Percentiles rank a stretch among this genome's conserved stretches.
Conservation (phyloP, 2,329 filamentous ascomycete species). For the Xylariales sp. region DNA sequence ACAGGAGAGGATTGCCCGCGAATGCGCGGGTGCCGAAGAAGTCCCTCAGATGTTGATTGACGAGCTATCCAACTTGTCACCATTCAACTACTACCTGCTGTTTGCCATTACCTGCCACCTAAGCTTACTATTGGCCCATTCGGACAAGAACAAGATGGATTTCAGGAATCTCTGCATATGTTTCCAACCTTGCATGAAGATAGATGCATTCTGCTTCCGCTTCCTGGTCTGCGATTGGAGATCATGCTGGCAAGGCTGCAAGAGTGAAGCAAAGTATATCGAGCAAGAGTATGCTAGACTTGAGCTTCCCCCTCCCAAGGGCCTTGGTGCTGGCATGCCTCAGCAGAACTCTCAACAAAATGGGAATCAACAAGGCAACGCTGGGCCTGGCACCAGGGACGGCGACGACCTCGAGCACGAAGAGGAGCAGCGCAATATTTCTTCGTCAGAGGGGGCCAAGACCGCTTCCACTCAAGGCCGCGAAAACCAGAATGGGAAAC, state of each 20-base stretch:
- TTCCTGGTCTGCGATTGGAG: conserved; percentile 95
- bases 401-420: conserved; percentile 6
- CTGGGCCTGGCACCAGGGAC: neutral
- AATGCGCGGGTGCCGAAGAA: conserved; percentile 73
- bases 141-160: conserved; percentile 97
- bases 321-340: conserved; percentile 27
- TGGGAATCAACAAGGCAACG: neutral
- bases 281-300: conserved; percentile 63
- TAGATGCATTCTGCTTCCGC: conserved; percentile 91
- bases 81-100: conserved; percentile 95
- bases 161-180: conserved; percentile 94
- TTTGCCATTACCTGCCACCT: conserved; percentile 97
- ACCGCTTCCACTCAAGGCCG: conserved; percentile 24
- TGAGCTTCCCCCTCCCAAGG: conserved; percentile 50
- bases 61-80: conserved; percentile 87
- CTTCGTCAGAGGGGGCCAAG: conserved; percentile 64
- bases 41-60: conserved; percentile 86
- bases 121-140: conserved; percentile 83
- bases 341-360: no score
- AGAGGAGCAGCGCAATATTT: conserved; percentile 52
- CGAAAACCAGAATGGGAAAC: conserved; percentile 26
- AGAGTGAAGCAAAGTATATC: conserved; percentile 77
- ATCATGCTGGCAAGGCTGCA: conserved; percentile 95
- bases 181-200: conserved; percentile 95
- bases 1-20: conserved; percentile 74